These are phyloP conservation scores for Balansia obtecta DNA, from an alignment of 2,329 filamentous ascomycete species.

Conservation along the genomic window DNA sequence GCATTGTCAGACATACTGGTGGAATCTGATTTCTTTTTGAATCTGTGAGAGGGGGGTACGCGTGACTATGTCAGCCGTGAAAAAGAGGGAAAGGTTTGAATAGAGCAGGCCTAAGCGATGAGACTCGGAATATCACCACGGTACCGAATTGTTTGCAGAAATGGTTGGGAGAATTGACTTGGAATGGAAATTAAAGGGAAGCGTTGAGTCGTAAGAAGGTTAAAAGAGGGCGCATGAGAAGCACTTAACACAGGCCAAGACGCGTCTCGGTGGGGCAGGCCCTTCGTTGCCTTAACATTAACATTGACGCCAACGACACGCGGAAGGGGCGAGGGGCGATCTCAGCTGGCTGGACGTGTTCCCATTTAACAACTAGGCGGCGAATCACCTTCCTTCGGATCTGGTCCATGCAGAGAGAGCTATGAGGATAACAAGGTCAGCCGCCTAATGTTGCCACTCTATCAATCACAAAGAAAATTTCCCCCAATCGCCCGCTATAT, in stretches of 20 bases:
- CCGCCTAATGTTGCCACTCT: background rate
- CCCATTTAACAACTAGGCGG: no score
- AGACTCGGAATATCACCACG: background rate
- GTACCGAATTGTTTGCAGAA: background rate
- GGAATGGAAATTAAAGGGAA: background rate
- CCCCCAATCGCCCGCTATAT: no score
- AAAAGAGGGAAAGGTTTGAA: background rate
- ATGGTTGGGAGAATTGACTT: background rate
- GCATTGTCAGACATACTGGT: background rate
- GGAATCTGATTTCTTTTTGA: background rate
- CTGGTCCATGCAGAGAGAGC: no score
- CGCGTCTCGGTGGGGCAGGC: slow-evolving; percentile 21
- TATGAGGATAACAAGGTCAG: no score
- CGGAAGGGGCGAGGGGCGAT: no score
- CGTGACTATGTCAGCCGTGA: background rate
- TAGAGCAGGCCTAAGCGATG: background rate
- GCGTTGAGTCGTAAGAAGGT: background rate
- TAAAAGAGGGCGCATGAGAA: slow-evolving; percentile 5
- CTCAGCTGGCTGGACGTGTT: no score
- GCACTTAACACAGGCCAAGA: slow-evolving; percentile 22
- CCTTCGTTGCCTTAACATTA: no score
- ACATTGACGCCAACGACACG: background rate
- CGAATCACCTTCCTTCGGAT: no score
- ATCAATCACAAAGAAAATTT: background rate
- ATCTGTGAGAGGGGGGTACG: background rate